Percentiles rank a stretch among this genome's conserved stretches.
These are phyloP conservation scores for Beauveria sp. DNA, from an alignment of 2,329 filamentous ascomycete genomes.

Conservation along the genomic window DNA sequence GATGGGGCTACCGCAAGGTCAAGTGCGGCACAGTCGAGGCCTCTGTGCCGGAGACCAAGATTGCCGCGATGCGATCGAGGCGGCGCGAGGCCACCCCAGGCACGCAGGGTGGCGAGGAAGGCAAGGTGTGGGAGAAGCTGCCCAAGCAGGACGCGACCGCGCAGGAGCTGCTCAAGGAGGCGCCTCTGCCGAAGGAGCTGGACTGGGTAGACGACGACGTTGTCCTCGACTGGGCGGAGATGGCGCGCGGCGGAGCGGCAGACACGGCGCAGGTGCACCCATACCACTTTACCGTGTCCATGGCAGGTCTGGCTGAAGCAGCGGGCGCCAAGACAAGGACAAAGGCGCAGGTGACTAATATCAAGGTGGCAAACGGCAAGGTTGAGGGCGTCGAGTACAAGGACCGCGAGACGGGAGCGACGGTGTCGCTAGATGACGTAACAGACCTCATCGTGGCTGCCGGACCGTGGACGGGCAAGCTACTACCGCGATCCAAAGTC, in stretches of 20 bases:
- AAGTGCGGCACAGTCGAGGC: slow-evolving; percentile 57
- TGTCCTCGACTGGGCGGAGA: slow-evolving; percentile 66
- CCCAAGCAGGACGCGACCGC: slow-evolving; percentile 51
- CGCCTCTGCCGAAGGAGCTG: slow-evolving; percentile 65
- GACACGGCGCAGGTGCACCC: slow-evolving; percentile 94
- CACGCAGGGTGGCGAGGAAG: slow-evolving; percentile 21
- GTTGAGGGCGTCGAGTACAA: slow-evolving; percentile 56
- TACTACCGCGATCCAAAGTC: slow-evolving; percentile 52
- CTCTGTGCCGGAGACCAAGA: slow-evolving; percentile 22
- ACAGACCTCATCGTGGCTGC: slow-evolving; percentile 51
- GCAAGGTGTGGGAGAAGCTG: slow-evolving; percentile 52
- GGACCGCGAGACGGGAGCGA: slow-evolving; percentile 36
- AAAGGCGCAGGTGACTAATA: slow-evolving; percentile 58
- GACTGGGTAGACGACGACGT: slow-evolving; percentile 73
- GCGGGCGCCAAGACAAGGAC: slow-evolving; percentile 61
- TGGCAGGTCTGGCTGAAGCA: slow-evolving; percentile 67
- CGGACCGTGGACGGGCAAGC: slow-evolving; percentile 54
- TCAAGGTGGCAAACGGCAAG: slow-evolving; percentile 45
- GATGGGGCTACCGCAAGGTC: slow-evolving; percentile 82
- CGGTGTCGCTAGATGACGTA: slow-evolving; percentile 32
- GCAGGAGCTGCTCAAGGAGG: slow-evolving; percentile 40
- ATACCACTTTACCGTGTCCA: slow-evolving; percentile 78
- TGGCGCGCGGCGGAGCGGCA: slow-evolving; percentile 60
- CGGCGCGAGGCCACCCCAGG: not conserved
- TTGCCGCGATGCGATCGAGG: not conserved